Evolutionary conservation across 805 yeast genomes (phyloP), one percentile per base, ranked within the genome.

Genomic region (Metschnikowia cerradonensis): DNA sequence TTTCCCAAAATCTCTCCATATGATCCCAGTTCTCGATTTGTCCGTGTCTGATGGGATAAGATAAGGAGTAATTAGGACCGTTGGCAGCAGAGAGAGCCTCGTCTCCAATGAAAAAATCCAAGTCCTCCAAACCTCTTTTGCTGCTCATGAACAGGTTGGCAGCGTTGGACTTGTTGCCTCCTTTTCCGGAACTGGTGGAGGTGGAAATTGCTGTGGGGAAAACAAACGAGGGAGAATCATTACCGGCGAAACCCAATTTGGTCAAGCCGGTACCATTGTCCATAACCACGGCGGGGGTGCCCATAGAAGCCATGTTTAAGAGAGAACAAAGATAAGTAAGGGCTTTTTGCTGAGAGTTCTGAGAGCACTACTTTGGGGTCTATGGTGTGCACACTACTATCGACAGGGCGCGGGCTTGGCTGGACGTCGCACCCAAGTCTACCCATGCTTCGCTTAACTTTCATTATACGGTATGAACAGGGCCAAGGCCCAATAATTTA

Each of bases 21-120:
- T 94, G 97, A 73, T 94, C 99, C 99, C 99, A 94, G 69, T 94
- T 90, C 70, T 94, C 99, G 56, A 94, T 87, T 75, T 94, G 99
- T 23, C 99, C 99, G 66, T 94, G 99, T 69, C 90, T 86, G 54
- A 94, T 90, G 17, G 99, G 99, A 64, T 94, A 94, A 56, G 83
- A 81, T 52, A 94, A 75, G 30, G 91, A 86, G 70, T 94, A 94
- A 30, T 89, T 76, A 22, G 96, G 90, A 5, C 96, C 96, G 60
- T 82, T 86, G n/a, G 97, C 86, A 13, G 96, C 96, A 48, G 79
- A 80, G 40, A 94, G 64, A 1, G 99, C 99, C 68, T 92, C 98
- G 62, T 94, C 94, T 33, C 99, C 99, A 62, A 94, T 94, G 68
- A 79, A 90, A 63, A 92, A 94, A 70, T 91, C 97, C 62, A 91